phyloP scores from a whole-genome alignment of 176 grass and related monocot species.

The Juncus effusus region DNA sequence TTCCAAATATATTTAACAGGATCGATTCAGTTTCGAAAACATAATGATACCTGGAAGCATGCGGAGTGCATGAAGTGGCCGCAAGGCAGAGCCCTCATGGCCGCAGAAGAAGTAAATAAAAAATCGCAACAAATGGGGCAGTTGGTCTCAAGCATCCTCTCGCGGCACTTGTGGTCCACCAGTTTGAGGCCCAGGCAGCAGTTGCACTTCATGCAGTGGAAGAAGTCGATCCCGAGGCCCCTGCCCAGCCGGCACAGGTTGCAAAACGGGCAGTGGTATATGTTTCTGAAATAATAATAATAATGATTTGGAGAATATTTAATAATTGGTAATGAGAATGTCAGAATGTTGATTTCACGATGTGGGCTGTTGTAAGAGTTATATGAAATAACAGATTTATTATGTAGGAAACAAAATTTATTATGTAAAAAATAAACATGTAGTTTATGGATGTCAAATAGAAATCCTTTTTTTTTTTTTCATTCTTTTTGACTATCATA shows the following conservation, averaged over 20 bases:
- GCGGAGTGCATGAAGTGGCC: slow-evolving; percentile 99
- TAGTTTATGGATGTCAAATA: too few relatives aligned
- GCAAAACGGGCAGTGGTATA: slow-evolving; percentile 96
- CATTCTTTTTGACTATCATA: too few relatives aligned
- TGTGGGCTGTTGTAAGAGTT: too few relatives aligned
- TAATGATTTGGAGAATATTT: neutral
- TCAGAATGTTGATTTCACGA: too few relatives aligned
- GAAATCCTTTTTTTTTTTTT: too few relatives aligned
- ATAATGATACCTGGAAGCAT: slow-evolving; percentile 75
- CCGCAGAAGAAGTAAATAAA: slow-evolving; percentile 88
- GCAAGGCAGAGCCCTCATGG: slow-evolving; percentile 82
- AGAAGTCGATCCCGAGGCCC: slow-evolving; percentile 94
- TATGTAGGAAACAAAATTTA: too few relatives aligned
- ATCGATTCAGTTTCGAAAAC: too few relatives aligned
- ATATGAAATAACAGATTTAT: too few relatives aligned
- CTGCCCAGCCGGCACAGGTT: slow-evolving; percentile 95
- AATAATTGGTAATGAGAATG: too few relatives aligned
- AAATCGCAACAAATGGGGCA: slow-evolving; percentile 99
- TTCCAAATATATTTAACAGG: too few relatives aligned
- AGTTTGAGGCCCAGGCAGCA: slow-evolving; percentile 96
- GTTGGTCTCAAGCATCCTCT: slow-evolving; percentile 93
- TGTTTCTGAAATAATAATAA: slow-evolving; percentile 48
- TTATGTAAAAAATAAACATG: too few relatives aligned
- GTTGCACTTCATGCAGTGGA: slow-evolving; percentile 99
- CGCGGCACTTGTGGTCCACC: slow-evolving; percentile 84